Conservation (phyloP, 192 early-diverging fungal genomes). For the Phycomyces blakesleeanus region DNA sequence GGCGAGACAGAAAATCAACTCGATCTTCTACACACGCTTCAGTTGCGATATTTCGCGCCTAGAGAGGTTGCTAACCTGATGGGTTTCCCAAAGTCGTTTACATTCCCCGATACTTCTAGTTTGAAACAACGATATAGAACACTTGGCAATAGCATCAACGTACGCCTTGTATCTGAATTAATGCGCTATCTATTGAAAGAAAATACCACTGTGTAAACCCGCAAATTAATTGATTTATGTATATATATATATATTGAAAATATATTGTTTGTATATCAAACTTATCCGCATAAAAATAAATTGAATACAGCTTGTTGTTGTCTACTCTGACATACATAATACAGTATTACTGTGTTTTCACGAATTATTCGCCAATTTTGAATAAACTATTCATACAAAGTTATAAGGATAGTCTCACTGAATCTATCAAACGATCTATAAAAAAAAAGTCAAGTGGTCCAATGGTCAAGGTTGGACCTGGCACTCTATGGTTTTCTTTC, state of each 20-base stretch:
- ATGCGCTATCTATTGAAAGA: conserved; percentile 63
- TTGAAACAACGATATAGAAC: conserved; percentile 78
- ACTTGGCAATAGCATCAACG: conserved; percentile 89
- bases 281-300: no score
- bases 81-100: conserved; percentile 74
- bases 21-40: conserved; percentile 31
- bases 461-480: no score
- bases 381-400: no score
- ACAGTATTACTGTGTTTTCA: no score
- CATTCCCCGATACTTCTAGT: conserved; percentile 65
- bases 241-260: neutral
- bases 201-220: neutral
- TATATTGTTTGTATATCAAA: no score
- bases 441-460: no score
- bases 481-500: no score
- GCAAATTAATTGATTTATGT: neutral
- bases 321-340: no score
- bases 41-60: conserved; percentile 53
- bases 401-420: no score
- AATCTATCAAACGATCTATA: no score
- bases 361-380: no score
- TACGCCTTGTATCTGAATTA: conserved; percentile 73
- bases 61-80: conserved; percentile 71
- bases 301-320: no score
- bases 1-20: conserved; percentile 34